A percentile compares a stretch with the other conserved stretches of the same genome.
These are phyloP conservation scores for Gamsiella multidivaricata DNA, from an alignment of 192 early-diverging fungal genomes.

Conservation along the genomic window DNA sequence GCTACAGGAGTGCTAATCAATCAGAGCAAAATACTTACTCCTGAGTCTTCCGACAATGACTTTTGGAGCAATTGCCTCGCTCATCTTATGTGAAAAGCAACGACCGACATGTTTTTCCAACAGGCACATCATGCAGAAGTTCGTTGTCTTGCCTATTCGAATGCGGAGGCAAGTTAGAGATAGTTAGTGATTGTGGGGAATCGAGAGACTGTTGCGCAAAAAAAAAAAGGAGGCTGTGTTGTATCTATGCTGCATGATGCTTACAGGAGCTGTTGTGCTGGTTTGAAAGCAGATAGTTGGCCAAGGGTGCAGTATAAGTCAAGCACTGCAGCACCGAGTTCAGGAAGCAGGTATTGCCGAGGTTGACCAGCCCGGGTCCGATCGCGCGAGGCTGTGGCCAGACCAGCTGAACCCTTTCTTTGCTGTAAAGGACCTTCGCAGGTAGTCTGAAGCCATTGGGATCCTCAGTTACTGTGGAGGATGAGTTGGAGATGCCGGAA, in stretches of 20 bases:
- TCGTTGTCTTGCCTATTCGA: conserved; percentile 56
- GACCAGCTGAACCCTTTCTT: conserved; percentile 60
- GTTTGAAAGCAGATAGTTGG: conserved; percentile 71
- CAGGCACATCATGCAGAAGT: conserved; percentile 80
- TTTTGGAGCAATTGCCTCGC: conserved; percentile 70
- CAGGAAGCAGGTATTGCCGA: conserved; percentile 84
- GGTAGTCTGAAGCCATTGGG: conserved; percentile 66
- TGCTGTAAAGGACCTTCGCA: conserved; percentile 64
- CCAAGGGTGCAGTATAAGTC: conserved; percentile 79
- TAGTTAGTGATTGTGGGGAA: no score
- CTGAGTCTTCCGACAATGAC: conserved; percentile 71
- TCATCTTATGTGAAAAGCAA: conserved; percentile 61
- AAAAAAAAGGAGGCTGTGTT: not conserved
- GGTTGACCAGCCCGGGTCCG: conserved; percentile 77
- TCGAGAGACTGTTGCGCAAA: not conserved
- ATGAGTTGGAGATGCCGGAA: conserved; percentile 5
- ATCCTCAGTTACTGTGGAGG: conserved; percentile 51
- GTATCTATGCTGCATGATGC: conserved; percentile 6
- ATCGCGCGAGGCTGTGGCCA: conserved; percentile 70
- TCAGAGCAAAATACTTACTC: conserved; percentile 51
- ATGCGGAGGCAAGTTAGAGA: not conserved
- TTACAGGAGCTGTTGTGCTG: conserved; percentile 72
- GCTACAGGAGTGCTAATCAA: not conserved
- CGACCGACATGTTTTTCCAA: conserved; percentile 74
- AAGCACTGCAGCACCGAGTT: conserved; percentile 85